Evolutionary conservation across 495 filamentous ascomycete species (phyloP).

Genomic region (Xylaria flabelliformis): DNA sequence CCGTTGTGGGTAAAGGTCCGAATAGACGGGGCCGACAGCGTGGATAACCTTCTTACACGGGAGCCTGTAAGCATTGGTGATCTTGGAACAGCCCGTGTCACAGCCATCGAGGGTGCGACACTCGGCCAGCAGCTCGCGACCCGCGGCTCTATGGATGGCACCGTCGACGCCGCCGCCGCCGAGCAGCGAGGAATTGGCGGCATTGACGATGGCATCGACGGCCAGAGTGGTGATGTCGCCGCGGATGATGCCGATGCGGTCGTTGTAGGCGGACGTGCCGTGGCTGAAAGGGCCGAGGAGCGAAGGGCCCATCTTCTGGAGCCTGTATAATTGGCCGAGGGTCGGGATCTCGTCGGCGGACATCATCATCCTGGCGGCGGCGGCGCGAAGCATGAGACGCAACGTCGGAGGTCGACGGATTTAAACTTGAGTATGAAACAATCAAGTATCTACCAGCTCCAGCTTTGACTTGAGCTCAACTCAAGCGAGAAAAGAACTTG

Average conservation of each 20-base stretch:
- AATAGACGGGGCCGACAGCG: conserved; percentile 88
- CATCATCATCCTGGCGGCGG: conserved; percentile 23
- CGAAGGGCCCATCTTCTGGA: conserved; percentile 45
- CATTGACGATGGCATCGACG: conserved; percentile 90
- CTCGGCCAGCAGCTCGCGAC: conserved; percentile 68
- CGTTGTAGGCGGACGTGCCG: conserved; percentile 61
- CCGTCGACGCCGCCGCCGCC: conserved; percentile 90
- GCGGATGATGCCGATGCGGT: conserved; percentile 71
- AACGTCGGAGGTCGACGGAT: neutral
- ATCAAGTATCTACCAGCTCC: neutral
- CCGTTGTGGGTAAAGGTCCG: conserved; percentile 39
- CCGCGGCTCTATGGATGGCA: conserved; percentile 86
- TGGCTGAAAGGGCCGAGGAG: conserved; percentile 25
- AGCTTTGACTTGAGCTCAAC: neutral
- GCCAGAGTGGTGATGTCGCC: conserved; percentile 83
- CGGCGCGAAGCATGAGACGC: conserved; percentile 26
- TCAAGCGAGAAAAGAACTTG: neutral
- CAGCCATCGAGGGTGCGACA: conserved; percentile 75
- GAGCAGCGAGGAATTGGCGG: conserved; percentile 79
- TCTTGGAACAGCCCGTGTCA: conserved; percentile 79
- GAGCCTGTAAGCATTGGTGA: conserved; percentile 77
- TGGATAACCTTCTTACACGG: conserved; percentile 84
- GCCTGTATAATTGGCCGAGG: conserved; percentile 65
- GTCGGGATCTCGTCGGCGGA: conserved; percentile 65
- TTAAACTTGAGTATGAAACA: neutral